These are phyloP conservation scores for Dalbergia cochinchinensis DNA, from an alignment of 306 rosid genomes.

Conservation along the genomic window DNA sequence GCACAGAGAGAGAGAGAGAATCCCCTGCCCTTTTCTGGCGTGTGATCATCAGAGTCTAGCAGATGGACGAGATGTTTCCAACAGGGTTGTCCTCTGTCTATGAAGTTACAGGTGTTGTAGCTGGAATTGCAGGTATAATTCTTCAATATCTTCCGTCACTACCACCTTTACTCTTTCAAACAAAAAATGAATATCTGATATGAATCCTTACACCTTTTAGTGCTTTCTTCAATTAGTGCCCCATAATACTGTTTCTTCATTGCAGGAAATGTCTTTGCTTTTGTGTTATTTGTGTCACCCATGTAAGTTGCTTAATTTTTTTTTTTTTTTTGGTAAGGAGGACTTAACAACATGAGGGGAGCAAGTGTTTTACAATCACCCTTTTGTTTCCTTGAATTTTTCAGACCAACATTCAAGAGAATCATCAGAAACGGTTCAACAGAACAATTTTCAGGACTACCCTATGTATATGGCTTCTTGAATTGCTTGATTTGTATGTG, in stretches of 20 bases:
- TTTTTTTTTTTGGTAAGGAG: background rate
- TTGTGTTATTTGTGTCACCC: slow-evolving; percentile 54
- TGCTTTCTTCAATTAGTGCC: background rate
- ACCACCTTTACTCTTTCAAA: background rate
- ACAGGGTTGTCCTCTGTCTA: slow-evolving; percentile 47
- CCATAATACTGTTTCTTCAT: background rate
- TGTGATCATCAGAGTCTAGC: background rate
- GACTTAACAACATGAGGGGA: background rate
- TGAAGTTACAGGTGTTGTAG: slow-evolving; percentile 40
- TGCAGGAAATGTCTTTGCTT: slow-evolving; percentile 57
- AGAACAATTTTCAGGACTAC: slow-evolving; percentile 58
- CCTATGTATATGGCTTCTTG: slow-evolving; percentile 53
- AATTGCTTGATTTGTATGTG: slow-evolving; percentile 57
- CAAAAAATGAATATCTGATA: background rate
- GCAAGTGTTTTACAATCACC: background rate
- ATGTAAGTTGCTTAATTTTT: slow-evolving; percentile 45
- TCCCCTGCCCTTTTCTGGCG: background rate
- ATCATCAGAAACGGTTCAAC: slow-evolving; percentile 55
- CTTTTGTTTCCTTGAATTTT: slow-evolving; percentile 1
- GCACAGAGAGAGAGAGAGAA: too few relatives aligned
- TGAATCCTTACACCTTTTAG: background rate
- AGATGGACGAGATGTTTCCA: slow-evolving; percentile 35
- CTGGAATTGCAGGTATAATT: slow-evolving; percentile 56
- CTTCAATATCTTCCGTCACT: background rate
- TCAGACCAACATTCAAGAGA: slow-evolving; percentile 57